Base-by-base conservation (phyloP, 139 green algal genomes). In the Micractinium sp. region DNA sequence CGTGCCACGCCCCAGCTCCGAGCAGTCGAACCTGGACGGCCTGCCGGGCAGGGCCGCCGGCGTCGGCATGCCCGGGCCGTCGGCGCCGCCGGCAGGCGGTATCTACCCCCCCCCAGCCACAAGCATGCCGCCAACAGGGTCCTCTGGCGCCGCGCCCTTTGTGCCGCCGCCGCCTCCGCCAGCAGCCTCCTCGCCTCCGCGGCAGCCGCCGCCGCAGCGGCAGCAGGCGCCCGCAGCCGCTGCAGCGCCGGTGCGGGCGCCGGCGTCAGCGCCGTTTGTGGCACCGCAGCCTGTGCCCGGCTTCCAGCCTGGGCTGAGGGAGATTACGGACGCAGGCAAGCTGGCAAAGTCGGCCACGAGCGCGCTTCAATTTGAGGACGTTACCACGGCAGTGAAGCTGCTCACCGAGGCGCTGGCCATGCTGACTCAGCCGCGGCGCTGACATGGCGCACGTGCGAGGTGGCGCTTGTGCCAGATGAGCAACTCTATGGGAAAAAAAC, bases 311-410 rank as follows among this genome's bases (percentile, higher is more conserved):
- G 85, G 88, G 0, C 75, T 95, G 4, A 1, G 56, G 31, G 90
- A 90, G 25, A 75, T 94, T 14, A 89, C 75, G 0, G 92, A 98
- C 27, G 95, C 96, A 25, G 90, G 96, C 39, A 97, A 97, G 89
- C 85, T 92, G 15, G 89, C 91, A 60, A 97, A 97, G 88, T 95
- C 92, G 38, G 96, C 96, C 15, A 91, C 93, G 16, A 96, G 92
- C 53, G 93, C 94, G 3, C 91, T 98, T 29, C 90, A 90, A 18
- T 97, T 97, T 92, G 95, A 98, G 83, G 96, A 98, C 82, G 90
- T 96, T 0, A 27, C 36, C 3, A 94, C 95, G 4, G 95, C 95
- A 0, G 86, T 97, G 12, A 27, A 14, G 33, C 41, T 90, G n/a
- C 67, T 90, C 15, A 90, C 79, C 22, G 79, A 87, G 67, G 66